A percentile compares a stretch with the other conserved stretches of the same genome.
phyloP scores from a whole-genome alignment of 352 stramenopile species.

The Chrysophaeum taylorii region DNA sequence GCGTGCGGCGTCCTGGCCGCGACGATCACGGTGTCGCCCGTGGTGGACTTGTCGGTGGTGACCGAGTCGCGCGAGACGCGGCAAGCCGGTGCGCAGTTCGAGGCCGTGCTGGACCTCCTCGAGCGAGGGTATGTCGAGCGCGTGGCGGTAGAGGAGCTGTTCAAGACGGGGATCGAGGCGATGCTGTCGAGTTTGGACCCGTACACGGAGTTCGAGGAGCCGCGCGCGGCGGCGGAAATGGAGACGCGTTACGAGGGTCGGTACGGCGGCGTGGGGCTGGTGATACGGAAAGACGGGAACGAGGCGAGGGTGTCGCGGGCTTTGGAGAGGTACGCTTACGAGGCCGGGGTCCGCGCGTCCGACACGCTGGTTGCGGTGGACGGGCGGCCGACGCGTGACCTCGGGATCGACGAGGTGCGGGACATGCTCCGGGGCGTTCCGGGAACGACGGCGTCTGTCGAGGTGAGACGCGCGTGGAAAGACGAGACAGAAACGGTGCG shows the following conservation, averaged over 20 bases:
- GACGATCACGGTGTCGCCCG: no score
- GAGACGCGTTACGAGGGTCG: conserved; percentile 35
- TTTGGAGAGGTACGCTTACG: conserved; percentile 62
- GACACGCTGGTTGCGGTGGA: conserved; percentile 48
- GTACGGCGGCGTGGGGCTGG: conserved; percentile 68
- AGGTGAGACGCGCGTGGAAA: conserved; percentile 33
- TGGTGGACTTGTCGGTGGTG: no score
- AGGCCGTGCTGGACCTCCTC: conserved; percentile 9
- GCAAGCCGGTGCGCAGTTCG: conserved; percentile 11
- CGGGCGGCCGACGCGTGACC: conserved; percentile 36
- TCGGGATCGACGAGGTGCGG: conserved; percentile 50
- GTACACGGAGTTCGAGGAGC: conserved; percentile 68
- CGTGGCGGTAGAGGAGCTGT: conserved; percentile 40
- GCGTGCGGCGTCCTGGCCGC: no score
- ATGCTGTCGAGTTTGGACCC: conserved; percentile 69
- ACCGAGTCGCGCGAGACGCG: background rate
- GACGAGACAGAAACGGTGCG: conserved; percentile 37
- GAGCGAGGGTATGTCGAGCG: conserved; percentile 36
- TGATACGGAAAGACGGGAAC: conserved; percentile 39
- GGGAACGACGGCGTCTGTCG: conserved; percentile 50
- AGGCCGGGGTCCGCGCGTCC: conserved; percentile 50
- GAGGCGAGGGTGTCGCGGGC: conserved; percentile 35
- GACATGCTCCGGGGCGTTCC: conserved; percentile 59
- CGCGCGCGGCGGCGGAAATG: conserved; percentile 44
- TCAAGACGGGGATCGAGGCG: conserved; percentile 60